A percentile compares a stretch with the other conserved stretches of the same genome.
These are phyloP conservation scores for Fusarium napiforme DNA, from an alignment of 2,329 filamentous ascomycete genomes.

Conservation along the genomic window DNA sequence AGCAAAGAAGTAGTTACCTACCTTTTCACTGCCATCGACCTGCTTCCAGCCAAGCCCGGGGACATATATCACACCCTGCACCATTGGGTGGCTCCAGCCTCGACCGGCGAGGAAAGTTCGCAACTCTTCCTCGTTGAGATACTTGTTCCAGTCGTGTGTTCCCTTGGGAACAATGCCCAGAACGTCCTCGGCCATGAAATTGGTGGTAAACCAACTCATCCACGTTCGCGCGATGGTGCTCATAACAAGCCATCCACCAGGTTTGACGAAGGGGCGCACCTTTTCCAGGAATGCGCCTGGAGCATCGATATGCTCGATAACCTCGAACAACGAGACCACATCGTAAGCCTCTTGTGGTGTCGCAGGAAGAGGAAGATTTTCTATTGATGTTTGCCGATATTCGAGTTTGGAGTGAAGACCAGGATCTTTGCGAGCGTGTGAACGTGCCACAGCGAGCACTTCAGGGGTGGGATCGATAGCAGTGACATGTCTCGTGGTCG, in stretches of 20 bases:
- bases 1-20: conserved; percentile 97
- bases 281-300: conserved; percentile 78
- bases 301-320: conserved; percentile 88
- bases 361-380: conserved; percentile 66
- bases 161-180: conserved; percentile 88
- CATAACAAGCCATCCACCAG: conserved; percentile 92
- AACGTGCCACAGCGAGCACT: conserved; percentile 78
- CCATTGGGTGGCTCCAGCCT: conserved; percentile 69
- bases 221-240: conserved; percentile 93
- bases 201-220: conserved; percentile 91
- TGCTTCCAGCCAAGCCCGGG: conserved; percentile 91
- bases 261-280: conserved; percentile 80
- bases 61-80: conserved; percentile 89
- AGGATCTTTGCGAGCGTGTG: conserved; percentile 81
- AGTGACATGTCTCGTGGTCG: conserved; percentile 71
- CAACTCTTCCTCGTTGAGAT: conserved; percentile 88
- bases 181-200: conserved; percentile 89
- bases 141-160: conserved; percentile 97
- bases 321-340: conserved; percentile 89
- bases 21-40: conserved; percentile 81
- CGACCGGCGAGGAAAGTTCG: conserved; percentile 63
- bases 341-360: conserved; percentile 69
- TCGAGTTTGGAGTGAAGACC: conserved; percentile 69
- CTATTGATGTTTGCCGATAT: conserved; percentile 82
- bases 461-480: conserved; percentile 82